These are phyloP conservation scores for Colletotrichum sp. DNA, from an alignment of 2,329 filamentous ascomycete species.

Conservation along the genomic window DNA sequence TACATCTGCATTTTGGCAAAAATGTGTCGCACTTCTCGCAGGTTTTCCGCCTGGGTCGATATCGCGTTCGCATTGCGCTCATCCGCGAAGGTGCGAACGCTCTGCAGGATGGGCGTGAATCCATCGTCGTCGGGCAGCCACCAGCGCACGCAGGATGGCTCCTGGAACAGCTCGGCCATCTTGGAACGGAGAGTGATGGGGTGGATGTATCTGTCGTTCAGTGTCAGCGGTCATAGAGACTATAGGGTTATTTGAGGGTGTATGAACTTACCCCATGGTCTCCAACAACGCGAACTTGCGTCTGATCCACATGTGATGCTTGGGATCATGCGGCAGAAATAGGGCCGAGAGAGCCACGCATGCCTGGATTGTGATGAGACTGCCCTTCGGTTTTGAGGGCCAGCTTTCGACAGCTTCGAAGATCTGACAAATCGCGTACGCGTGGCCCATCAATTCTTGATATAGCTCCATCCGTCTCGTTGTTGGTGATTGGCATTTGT, in stretches of 20 bases:
- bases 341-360: constrained; percentile 77
- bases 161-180: constrained; percentile 78
- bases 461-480: constrained; percentile 55
- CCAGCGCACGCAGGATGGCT: constrained; percentile 77
- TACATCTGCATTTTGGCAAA: constrained; percentile 63
- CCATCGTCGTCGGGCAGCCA: constrained; percentile 88
- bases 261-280: constrained; percentile 70
- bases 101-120: constrained; percentile 75
- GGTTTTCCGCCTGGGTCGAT: constrained; percentile 65
- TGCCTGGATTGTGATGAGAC: constrained; percentile 75
- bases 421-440: constrained; percentile 75
- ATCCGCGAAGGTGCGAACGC: constrained; percentile 80
- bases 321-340: constrained; percentile 78
- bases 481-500: constrained; percentile 72
- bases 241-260: neutral
- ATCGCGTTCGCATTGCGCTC: constrained; percentile 70
- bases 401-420: constrained; percentile 81
- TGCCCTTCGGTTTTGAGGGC: constrained; percentile 72
- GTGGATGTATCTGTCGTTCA: constrained; percentile 75
- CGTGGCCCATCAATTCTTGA: constrained; percentile 63
- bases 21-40: constrained; percentile 77
- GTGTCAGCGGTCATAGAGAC: neutral
- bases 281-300: constrained; percentile 82
- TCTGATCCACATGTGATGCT: constrained; percentile 79
- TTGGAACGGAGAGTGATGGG: constrained; percentile 74